These are phyloP conservation scores for Pluteus cervinus DNA, from an alignment of 768 basidiomycete genomes.

Conservation along the genomic window DNA sequence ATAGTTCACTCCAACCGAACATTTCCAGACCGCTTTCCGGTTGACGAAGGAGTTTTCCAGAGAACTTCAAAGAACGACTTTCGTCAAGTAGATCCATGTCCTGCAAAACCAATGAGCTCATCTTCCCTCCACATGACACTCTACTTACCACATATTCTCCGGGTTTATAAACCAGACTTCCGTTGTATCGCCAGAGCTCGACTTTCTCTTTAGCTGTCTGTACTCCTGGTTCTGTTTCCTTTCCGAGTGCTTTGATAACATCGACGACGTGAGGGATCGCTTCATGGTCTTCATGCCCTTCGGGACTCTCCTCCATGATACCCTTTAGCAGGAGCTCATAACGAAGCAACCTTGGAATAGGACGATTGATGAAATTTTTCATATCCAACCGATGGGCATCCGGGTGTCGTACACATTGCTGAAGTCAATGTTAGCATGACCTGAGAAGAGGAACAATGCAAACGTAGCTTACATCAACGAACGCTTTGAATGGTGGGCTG, in stretches of 20 bases:
- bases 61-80: conserved; percentile 76
- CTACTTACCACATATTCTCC: conserved; percentile 60
- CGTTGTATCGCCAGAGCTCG: conserved; percentile 79
- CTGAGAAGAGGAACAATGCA: neutral
- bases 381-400: conserved; percentile 81
- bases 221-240: conserved; percentile 85
- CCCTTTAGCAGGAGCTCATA: conserved; percentile 80
- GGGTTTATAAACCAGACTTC: conserved; percentile 68
- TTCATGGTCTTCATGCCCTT: conserved; percentile 70
- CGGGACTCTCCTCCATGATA: conserved; percentile 73
- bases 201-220: conserved; percentile 83
- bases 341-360: conserved; percentile 81
- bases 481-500: conserved; percentile 71
- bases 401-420: conserved; percentile 54
- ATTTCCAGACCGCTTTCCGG: conserved; percentile 75
- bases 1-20: conserved; percentile 80
- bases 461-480: conserved; percentile 60
- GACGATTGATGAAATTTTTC: conserved; percentile 88
- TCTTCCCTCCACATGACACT: neutral
- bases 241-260: conserved; percentile 78
- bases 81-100: conserved; percentile 90
- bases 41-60: conserved; percentile 75
- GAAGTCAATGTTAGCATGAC: conserved; percentile 2
- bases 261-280: conserved; percentile 87
- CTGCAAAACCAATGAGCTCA: conserved; percentile 16